Evolutionary conservation across 2,329 filamentous ascomycete genomes (phyloP), one percentile per base, ranked within the genome.

Genomic region (Aurifilum marmelostoma): DNA sequence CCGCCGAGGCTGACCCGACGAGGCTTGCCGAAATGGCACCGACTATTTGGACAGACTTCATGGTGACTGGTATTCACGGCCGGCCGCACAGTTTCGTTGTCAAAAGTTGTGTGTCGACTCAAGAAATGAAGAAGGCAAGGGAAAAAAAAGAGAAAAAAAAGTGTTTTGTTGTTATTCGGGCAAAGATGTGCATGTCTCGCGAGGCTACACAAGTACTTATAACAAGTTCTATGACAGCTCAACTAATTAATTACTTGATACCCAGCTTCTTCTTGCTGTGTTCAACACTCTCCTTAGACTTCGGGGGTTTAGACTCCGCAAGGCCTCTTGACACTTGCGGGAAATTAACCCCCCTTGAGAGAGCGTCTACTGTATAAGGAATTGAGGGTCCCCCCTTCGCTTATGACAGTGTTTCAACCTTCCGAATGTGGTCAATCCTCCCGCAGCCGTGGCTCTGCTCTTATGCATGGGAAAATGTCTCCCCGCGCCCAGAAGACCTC

Each of bases 1-100:
- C 78, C 6, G 71, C 47, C 29, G 68, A 65, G 63, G 71, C 72
- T 47, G 78, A 67, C 43, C 75, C 75, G 27, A 37, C 66, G 24
- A 75, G 59, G 5, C 43, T 39, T 14, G 18, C 65, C 24, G 54
- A 34, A 12, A 65, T 11, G 37, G 65, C 43, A 34, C 27, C 16
- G 11, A 47, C 58, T 43, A 32, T 3, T 11, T 52, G 24, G 7
- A 47, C 47, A 8, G 18, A 9, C 56, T 66, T 66, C 67, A 69
- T 69, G 63, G 12, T 68, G 3, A 29, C 39, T 27, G 18, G 12
- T 21, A 16, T 34, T 60, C 21, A 39, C 18, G 6, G 11, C 11
- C n/a, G n/a, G 58, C 24, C 14, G n/a, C n/a, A 50, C n/a, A 9
- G n/a, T 4, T 9, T 5, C 47, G n/a, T n/a, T 11, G 21, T 52